Evolutionary conservation across 331 rosid species (phyloP).

Genomic region (Phaseolus coccineus): DNA sequence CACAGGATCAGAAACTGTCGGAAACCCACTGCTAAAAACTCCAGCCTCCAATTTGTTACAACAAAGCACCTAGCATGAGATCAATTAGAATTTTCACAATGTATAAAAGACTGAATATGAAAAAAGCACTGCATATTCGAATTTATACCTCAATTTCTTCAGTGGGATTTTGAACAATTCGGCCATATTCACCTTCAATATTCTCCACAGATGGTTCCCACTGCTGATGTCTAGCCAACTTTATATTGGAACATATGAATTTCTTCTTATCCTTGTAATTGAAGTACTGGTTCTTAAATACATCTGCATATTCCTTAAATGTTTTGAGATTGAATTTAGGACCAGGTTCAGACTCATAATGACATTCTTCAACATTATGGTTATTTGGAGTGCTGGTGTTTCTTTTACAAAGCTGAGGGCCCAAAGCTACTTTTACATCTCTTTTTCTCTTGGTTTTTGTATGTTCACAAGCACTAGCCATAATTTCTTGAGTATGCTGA

Average conservation of each 20-base stretch:
- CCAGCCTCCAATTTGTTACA: slow-evolving; percentile 53
- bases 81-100: slow-evolving; percentile 44
- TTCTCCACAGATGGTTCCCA: slow-evolving; percentile 76
- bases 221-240: slow-evolving; percentile 37
- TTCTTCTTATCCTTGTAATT: slow-evolving; percentile 47
- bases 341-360: slow-evolving; percentile 53
- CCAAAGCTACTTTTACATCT: slow-evolving; percentile 47
- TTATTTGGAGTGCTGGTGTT: slow-evolving; percentile 39
- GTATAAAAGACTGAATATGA: slow-evolving; percentile 31
- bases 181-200: slow-evolving; percentile 82
- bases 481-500: slow-evolving; percentile 44
- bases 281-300: slow-evolving; percentile 76
- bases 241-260: slow-evolving; percentile 45
- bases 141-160: slow-evolving; percentile 82
- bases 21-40: slow-evolving; percentile 75
- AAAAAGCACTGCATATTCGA: slow-evolving; percentile 40
- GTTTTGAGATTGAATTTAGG: slow-evolving; percentile 66
- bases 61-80: slow-evolving; percentile 66
- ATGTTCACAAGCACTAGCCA: slow-evolving; percentile 37
- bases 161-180: slow-evolving; percentile 76
- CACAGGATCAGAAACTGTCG: slow-evolving; percentile 48
- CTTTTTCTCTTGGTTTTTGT: slow-evolving; percentile 58
- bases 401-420: slow-evolving; percentile 46
- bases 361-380: slow-evolving; percentile 44
- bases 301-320: slow-evolving; percentile 79